phyloP scores from a whole-genome alignment of 192 early-diverging fungal species.

The Jimgerdemannia flammicorona region DNA sequence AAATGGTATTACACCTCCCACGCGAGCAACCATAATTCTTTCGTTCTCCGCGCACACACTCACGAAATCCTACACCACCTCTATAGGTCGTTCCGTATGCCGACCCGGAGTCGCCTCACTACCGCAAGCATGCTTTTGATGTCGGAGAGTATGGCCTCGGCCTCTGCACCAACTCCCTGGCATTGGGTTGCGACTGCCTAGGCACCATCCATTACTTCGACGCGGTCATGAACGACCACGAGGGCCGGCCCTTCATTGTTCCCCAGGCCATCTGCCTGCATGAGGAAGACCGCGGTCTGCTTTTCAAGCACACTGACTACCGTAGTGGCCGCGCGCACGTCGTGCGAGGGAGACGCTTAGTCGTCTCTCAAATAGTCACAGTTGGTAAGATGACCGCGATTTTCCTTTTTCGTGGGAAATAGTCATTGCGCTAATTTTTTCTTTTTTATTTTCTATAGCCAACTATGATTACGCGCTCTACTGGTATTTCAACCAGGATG shows the following conservation, averaged over 20 bases:
- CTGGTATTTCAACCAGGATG: constrained; percentile 40
- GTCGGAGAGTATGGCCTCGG: constrained; percentile 40
- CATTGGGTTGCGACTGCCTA: constrained; percentile 36
- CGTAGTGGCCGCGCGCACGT: constrained; percentile 29
- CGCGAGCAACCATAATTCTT: too few relatives aligned
- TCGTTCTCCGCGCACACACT: too few relatives aligned
- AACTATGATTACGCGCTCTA: constrained; percentile 39
- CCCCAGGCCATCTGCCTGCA: constrained; percentile 38
- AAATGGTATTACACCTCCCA: constrained; percentile 15
- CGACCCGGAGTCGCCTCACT: constrained; percentile 25
- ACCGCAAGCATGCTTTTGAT: constrained; percentile 37
- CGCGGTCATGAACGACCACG: constrained; percentile 30
- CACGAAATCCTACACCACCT: too few relatives aligned
- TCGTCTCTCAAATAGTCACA: constrained; percentile 36
- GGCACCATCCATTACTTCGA: constrained; percentile 41
- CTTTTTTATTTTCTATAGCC: constrained; percentile 13
- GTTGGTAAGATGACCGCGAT: constrained; percentile 8
- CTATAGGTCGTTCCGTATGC: constrained; percentile 26
- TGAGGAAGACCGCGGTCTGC: constrained; percentile 34
- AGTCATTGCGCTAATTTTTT: not conserved
- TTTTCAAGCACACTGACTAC: constrained; percentile 40
- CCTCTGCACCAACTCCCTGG: constrained; percentile 32
- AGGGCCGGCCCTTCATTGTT: constrained; percentile 27
- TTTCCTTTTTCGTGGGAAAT: not conserved
- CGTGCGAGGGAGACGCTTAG: constrained; percentile 30